Evolutionary conservation across 169 alveolate species (phyloP).

Genomic region (Plasmodium gaboni): DNA sequence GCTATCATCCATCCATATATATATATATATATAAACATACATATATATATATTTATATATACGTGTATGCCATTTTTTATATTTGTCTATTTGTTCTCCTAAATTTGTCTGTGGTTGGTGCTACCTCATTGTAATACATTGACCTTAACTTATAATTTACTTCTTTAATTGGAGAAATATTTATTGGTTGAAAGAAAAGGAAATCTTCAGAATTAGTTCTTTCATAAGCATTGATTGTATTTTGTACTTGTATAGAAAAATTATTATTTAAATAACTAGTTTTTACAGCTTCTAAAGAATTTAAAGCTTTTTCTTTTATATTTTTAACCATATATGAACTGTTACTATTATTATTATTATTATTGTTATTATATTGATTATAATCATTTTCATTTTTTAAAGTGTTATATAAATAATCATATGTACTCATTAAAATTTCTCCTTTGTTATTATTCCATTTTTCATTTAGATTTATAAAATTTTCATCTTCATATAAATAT

Average conservation of each 20-base stretch:
- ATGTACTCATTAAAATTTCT: constrained; percentile 8
- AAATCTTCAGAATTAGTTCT: constrained; percentile 23
- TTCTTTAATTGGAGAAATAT: constrained; percentile 15
- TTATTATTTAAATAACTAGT: constrained; percentile 21
- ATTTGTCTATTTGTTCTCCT: neutral
- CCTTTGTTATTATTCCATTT: constrained; percentile 41
- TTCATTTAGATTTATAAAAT: constrained; percentile 16
- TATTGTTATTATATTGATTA: too few relatives aligned
- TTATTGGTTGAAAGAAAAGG: constrained; percentile 32
- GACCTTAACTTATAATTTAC: constrained; percentile 16
- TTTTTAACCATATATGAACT: neutral
- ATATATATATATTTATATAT: neutral
- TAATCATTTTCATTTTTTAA: constrained; percentile 4
- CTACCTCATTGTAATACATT: constrained; percentile 19
- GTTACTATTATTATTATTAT: too few relatives aligned
- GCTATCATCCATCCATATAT: too few relatives aligned
- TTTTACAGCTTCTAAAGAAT: constrained; percentile 12
- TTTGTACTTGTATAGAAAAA: constrained; percentile 12
- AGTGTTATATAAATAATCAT: constrained; percentile 1
- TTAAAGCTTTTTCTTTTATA: constrained; percentile 15
- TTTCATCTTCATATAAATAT: constrained; percentile 11
- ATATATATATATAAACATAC: too few relatives aligned
- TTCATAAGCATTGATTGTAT: constrained; percentile 31
- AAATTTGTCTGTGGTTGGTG: neutral
- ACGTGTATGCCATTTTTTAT: neutral